A percentile compares a stretch with the other conserved stretches of the same genome.
phyloP scores from a whole-genome alignment of 805 yeast species.

The Yarrowia phangngaensis region DNA sequence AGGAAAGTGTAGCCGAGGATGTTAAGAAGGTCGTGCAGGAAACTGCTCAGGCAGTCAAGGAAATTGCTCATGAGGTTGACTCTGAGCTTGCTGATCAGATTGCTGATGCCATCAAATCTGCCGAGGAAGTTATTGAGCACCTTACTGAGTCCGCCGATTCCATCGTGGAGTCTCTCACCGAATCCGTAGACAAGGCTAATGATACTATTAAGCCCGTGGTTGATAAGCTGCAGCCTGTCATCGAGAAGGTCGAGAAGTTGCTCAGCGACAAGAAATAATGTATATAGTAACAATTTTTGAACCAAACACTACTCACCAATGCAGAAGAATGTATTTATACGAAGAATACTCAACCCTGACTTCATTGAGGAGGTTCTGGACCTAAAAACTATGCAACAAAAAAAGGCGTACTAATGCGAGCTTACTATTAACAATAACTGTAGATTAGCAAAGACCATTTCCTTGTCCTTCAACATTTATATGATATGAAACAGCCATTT shows the following conservation, averaged over 20 bases:
- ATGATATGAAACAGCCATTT: too few relatives aligned
- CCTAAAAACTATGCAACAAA: too few relatives aligned
- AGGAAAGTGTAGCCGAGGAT: conserved; percentile 3
- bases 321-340: too few relatives aligned
- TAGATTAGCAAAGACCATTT: too few relatives aligned
- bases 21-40: conserved; percentile 32
- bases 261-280: conserved; percentile 19
- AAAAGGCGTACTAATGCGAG: too few relatives aligned
- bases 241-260: conserved; percentile 17
- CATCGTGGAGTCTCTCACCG: conserved; percentile 18
- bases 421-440: too few relatives aligned
- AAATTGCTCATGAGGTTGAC: conserved; percentile 29
- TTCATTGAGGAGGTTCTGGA: too few relatives aligned
- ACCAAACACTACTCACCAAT: too few relatives aligned
- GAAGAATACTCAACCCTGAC: too few relatives aligned
- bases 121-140: conserved; percentile 20
- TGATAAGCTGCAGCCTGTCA: conserved; percentile 13
- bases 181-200: not conserved
- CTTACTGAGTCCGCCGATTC: conserved; percentile 23
- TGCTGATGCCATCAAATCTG: conserved; percentile 18
- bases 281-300: too few relatives aligned
- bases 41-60: conserved; percentile 31
- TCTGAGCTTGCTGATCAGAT: conserved; percentile 28
- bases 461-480: too few relatives aligned
- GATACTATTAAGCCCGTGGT: conserved; percentile 13